Evolutionary conservation across 225 moss, liverwort and hornwort species (phyloP).

Genomic region (Pseudisothecium myosuroides): DNA sequence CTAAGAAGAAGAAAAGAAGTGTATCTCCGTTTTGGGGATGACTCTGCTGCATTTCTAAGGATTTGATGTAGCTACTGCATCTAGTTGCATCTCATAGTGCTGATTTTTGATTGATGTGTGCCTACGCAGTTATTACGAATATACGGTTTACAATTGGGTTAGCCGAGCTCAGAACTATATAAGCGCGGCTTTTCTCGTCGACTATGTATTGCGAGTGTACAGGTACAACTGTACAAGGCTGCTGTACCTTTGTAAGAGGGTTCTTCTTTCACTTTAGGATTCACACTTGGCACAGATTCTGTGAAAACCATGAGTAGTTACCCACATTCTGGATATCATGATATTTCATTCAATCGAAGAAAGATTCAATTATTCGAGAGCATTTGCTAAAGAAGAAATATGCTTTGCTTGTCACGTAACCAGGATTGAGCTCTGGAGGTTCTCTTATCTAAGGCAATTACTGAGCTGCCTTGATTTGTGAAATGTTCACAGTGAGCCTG

Average conservation of each 20-base stretch:
- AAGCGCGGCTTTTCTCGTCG: constrained; percentile 59
- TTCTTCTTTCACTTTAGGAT: not conserved
- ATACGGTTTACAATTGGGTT: constrained; percentile 48
- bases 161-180: constrained; percentile 53
- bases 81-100: not conserved
- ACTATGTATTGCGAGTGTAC: constrained; percentile 68
- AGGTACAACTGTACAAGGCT: constrained; percentile 60
- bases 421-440: not conserved
- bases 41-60: not conserved
- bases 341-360: not conserved
- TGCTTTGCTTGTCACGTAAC: not conserved
- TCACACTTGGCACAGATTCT: not conserved
- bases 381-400: not conserved
- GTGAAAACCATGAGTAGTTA: not conserved
- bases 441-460: not conserved
- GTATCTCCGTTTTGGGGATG: not conserved
- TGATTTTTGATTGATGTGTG: not conserved
- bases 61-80: not conserved
- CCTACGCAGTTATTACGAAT: constrained; percentile 39
- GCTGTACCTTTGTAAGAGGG: not conserved
- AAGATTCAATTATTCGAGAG: not conserved
- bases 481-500: constrained; percentile 59
- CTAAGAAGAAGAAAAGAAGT: not conserved
- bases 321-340: not conserved
- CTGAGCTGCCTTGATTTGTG: constrained; percentile 7